phyloP scores from a whole-genome alignment of 2,329 filamentous ascomycete species.

The Bipolaris cookei region DNA sequence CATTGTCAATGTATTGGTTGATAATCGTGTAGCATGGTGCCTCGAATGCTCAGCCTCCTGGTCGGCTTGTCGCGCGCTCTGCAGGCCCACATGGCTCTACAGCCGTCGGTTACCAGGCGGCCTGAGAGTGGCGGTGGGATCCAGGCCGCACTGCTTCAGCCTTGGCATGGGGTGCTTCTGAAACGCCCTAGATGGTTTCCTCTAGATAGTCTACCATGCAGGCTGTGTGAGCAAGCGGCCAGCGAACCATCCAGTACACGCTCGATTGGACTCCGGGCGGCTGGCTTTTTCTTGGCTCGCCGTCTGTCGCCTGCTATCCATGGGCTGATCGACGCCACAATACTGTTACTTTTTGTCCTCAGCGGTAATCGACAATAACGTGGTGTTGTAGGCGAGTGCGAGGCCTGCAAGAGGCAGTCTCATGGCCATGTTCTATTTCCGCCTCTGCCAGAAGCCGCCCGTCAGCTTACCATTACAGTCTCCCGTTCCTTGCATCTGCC shows the following conservation, averaged over 20 bases:
- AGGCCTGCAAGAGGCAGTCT: neutral
- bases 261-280: constrained; percentile 15
- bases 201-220: constrained; percentile 33
- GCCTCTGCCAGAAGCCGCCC: constrained; percentile 4
- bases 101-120: constrained; percentile 22
- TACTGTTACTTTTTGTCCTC: neutral
- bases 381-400: neutral
- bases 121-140: constrained; percentile 19
- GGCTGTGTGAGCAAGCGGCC: constrained; percentile 23
- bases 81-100: constrained; percentile 26
- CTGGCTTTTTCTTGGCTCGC: constrained; percentile 1
- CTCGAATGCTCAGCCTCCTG: constrained; percentile 33
- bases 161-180: constrained; percentile 31
- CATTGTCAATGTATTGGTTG: constrained; percentile 25
- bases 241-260: constrained; percentile 15
- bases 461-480: neutral
- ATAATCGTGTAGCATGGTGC: constrained; percentile 13
- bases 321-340: neutral
- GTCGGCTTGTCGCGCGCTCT: constrained; percentile 42
- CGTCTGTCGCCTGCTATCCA: constrained; percentile 7
- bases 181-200: constrained; percentile 38
- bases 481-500: constrained; percentile 9
- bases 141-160: constrained; percentile 25
- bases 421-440: constrained; percentile 2
- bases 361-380: neutral